Percentiles rank a stretch among this genome's conserved stretches.
These are phyloP conservation scores for Acacia crassicarpa DNA, from an alignment of 306 rosid species.

Conservation along the genomic window DNA sequence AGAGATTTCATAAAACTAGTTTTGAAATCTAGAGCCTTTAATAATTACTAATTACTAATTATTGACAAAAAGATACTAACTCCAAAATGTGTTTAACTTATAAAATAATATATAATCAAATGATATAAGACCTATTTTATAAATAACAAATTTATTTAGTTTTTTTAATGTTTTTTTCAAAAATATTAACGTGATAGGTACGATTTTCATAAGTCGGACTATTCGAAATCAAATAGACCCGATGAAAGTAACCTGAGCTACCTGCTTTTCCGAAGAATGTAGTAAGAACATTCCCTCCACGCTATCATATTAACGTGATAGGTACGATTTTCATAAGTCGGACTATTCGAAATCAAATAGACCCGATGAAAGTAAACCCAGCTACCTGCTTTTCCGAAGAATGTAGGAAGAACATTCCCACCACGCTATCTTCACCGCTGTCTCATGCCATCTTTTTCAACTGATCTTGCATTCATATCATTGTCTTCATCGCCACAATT, in stretches of 20 bases:
- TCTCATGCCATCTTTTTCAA: not conserved
- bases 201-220: not conserved
- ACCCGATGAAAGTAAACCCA: slow-evolving; percentile 35
- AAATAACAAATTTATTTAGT: too few relatives aligned
- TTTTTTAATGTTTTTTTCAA: too few relatives aligned
- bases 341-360: not conserved
- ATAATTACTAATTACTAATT: too few relatives aligned
- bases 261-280: too few relatives aligned
- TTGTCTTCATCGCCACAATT: not conserved
- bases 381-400: slow-evolving; percentile 4
- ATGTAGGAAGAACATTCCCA: slow-evolving; percentile 17
- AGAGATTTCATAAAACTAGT: too few relatives aligned
- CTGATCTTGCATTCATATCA: not conserved
- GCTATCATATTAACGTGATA: not conserved
- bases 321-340: not conserved
- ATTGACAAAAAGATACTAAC: too few relatives aligned
- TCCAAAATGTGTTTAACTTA: too few relatives aligned
- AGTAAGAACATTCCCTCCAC: too few relatives aligned
- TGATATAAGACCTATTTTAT: too few relatives aligned
- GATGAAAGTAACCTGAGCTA: slow-evolving; percentile 39
- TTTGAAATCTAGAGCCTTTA: too few relatives aligned
- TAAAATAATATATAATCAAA: too few relatives aligned
- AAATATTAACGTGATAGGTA: not conserved
- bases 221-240: not conserved
- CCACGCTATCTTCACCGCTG: slow-evolving; percentile 16